Evolutionary conservation across 2,329 filamentous ascomycete genomes (phyloP).

Genomic region (Hypoxylon sp.): DNA sequence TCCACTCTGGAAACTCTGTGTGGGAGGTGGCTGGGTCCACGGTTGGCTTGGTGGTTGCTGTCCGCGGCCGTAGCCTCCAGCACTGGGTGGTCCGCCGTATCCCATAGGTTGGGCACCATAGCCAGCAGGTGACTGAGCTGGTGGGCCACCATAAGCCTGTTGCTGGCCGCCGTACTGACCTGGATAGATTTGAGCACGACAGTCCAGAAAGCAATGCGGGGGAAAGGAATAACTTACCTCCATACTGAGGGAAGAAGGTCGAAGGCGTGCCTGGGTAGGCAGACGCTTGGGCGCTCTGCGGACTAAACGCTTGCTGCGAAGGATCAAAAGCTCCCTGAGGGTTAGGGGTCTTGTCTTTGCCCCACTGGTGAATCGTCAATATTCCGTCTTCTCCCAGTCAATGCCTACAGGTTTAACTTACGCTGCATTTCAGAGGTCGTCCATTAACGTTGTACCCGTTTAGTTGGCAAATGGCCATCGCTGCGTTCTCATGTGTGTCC

Average conservation of each 20-base stretch:
- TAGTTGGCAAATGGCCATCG: conserved; percentile 97
- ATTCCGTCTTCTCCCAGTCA: conserved; percentile 31
- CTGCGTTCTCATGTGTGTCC: conserved; percentile 97
- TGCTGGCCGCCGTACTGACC: conserved; percentile 74
- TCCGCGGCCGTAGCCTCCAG: conserved; percentile 87
- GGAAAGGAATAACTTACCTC: conserved; percentile 68
- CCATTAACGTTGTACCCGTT: conserved; percentile 99
- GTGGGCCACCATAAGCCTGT: conserved; percentile 73
- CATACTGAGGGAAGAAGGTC: conserved; percentile 93
- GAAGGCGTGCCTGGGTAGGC: conserved; percentile 83
- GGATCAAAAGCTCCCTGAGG: conserved; percentile 80
- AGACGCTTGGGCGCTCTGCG: conserved; percentile 78
- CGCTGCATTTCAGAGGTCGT: conserved; percentile 96
- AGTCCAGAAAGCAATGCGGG: conserved; percentile 65
- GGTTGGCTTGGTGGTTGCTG: conserved; percentile 69
- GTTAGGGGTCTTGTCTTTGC: conserved; percentile 94
- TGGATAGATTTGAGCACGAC: conserved; percentile 55
- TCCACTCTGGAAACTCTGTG: conserved; percentile 71
- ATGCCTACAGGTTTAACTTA: conserved; percentile 67
- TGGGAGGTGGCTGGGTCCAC: conserved; percentile 65
- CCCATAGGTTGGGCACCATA: conserved; percentile 77
- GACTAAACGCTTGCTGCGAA: conserved; percentile 75
- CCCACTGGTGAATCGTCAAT: conserved; percentile 77
- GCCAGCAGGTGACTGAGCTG: conserved; percentile 70
- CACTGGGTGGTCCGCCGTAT: conserved; percentile 79